A percentile compares a stretch with the other conserved stretches of the same genome.
Evolutionary conservation across 1,139 yeast genomes (phyloP).

Genomic region (Spathaspora jeffriesii): DNA sequence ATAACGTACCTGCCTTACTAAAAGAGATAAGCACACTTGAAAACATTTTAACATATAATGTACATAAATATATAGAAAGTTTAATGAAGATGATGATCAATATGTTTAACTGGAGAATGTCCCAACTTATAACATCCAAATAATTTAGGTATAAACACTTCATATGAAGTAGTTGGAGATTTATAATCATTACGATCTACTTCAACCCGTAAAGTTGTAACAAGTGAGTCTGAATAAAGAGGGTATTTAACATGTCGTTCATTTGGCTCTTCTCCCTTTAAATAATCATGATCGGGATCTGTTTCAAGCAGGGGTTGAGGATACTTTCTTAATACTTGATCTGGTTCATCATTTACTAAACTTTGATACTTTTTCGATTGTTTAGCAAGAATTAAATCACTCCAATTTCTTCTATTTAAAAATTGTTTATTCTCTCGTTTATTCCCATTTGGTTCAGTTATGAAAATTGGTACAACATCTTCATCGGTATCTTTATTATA

Average conservation of each 20-base stretch:
- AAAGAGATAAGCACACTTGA: too few species aligned
- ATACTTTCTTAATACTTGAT: slow-evolving; percentile 18
- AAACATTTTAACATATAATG: too few species aligned
- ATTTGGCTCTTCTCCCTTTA: slow-evolving; percentile 13
- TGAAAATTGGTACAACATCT: slow-evolving; percentile 75
- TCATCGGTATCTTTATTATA: slow-evolving; percentile 69
- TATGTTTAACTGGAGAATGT: slow-evolving; percentile 36
- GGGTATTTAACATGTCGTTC: slow-evolving; percentile 46
- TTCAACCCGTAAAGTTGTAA: slow-evolving; percentile 76
- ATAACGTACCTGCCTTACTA: too few species aligned
- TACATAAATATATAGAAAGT: slow-evolving; percentile 1
- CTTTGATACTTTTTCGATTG: slow-evolving; percentile 28
- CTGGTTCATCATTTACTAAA: slow-evolving; percentile 13
- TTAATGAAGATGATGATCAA: slow-evolving; percentile 5
- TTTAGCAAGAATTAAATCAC: slow-evolving; percentile 41
- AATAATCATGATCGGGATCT: slow-evolving; percentile 10
- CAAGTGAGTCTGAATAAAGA: slow-evolving; percentile 55
- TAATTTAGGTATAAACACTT: slow-evolving; percentile 68
- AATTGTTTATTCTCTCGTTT: slow-evolving; percentile 58
- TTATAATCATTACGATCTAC: slow-evolving; percentile 49
- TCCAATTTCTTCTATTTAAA: slow-evolving; percentile 82
- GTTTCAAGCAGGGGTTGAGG: slow-evolving; percentile 28
- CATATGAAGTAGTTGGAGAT: slow-evolving; percentile 66
- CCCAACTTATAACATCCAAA: slow-evolving; percentile 33
- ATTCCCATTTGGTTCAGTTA: slow-evolving; percentile 59